Base-by-base conservation (phyloP, 2,329 filamentous ascomycete genomes). In the Alternaria gansuensis region DNA sequence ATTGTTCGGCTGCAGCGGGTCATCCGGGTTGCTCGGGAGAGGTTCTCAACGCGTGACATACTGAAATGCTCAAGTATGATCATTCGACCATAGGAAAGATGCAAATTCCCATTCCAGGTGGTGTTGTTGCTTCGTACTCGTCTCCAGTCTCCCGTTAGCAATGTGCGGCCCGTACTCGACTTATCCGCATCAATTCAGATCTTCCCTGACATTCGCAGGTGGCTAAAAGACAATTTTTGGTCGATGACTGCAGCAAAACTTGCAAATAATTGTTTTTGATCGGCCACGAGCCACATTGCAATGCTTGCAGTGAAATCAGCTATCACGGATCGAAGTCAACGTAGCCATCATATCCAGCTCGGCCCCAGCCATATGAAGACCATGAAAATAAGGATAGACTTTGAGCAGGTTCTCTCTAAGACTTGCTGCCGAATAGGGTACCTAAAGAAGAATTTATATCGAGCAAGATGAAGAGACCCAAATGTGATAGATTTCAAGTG, bases 251-350 rank as follows among this genome's bases (percentile, higher is more conserved):
- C 41, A 31, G 31, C 26, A 45, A 26, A 1, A 45, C 41, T 45
- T 26, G 26, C 29, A 26, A 11, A 31, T 31, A n/a, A 45, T n/a
- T 6, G 9, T 43, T 43, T 26, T 13, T 26, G 23, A 24, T 43
- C 40, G 40, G 40, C 40, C 40, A 43, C 40, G 26, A 31, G 26
- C 41, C 26, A 45, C 17, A 13, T 45, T 29, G 9, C 2, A 17
- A 45, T 31, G 41, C 26, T 29, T 45, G 41, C 41, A 21, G 21
- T 17, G 41, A 11, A 21, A 17, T 45, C 21, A n/a, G 17, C 79
- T 79, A 74, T 77, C 76, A 59, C 74, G 75, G 57, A 71, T 80
- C 50, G 78, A 81, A 59, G 73, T 80, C 21, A 77, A 77, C 58
- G 64, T 80, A 14, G 78, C 77, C 4, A 78, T 80, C 51, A 66